A percentile compares a stretch with the other conserved stretches of the same genome.
These are phyloP conservation scores for Bondarzewia mesenterica DNA, from an alignment of 1,284 basidiomycete species.

Conservation along the genomic window DNA sequence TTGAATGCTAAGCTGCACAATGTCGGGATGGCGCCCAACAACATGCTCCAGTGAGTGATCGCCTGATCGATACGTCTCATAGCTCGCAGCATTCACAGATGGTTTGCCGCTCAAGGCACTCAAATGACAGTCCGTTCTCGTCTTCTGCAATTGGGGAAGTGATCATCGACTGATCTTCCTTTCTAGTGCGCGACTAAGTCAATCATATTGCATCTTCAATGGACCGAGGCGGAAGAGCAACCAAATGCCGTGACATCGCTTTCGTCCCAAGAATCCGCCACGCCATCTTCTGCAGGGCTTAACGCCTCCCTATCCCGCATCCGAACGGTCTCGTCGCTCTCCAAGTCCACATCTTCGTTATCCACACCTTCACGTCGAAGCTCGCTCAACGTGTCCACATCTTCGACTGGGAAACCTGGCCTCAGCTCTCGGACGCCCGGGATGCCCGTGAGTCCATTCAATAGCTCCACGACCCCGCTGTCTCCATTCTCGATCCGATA, in stretches of 20 bases:
- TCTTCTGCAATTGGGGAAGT: not conserved
- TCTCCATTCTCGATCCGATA: conserved; percentile 39
- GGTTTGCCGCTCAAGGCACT: conserved; percentile 86
- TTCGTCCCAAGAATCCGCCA: conserved; percentile 16
- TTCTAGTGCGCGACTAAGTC: conserved; percentile 83
- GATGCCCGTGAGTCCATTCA: conserved; percentile 31
- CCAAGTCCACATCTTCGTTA: conserved; percentile 41
- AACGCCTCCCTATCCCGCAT: conserved; percentile 26
- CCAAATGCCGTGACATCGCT: conserved; percentile 11
- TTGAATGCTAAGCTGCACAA: conserved; percentile 60
- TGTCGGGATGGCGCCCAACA: conserved; percentile 71
- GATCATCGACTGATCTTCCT: not conserved
- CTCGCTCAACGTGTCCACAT: conserved; percentile 29
- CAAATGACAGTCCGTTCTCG: conserved; percentile 71
- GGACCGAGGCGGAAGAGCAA: conserved; percentile 61
- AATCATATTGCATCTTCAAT: conserved; percentile 80
- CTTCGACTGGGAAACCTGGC: conserved; percentile 7
- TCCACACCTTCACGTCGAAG: conserved; percentile 37
- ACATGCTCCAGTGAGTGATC: conserved; percentile 66
- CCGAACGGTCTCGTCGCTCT: conserved; percentile 32
- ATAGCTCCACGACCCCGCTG: conserved; percentile 19
- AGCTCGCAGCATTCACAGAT: conserved; percentile 35
- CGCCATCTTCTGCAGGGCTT: conserved; percentile 16
- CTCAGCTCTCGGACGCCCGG: conserved; percentile 30
- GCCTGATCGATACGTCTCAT: not conserved